Conservation (phyloP, 805 yeast genomes). For the Saccharomycopsis sp. region DNA sequence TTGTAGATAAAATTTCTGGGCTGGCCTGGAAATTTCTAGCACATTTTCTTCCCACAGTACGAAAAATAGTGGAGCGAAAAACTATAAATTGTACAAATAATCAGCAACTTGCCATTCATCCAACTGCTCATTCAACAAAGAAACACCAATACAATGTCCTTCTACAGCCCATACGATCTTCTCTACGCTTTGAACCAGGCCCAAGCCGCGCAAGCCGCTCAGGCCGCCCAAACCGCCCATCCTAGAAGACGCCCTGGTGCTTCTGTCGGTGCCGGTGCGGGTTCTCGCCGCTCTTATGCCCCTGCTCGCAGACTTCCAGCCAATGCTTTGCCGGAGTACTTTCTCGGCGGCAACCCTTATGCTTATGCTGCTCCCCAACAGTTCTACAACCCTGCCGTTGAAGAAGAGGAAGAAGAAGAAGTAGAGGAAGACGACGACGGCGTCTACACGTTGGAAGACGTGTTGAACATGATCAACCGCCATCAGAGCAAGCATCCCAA, state of each 20-base stretch:
- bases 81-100: too few species aligned
- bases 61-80: too few species aligned
- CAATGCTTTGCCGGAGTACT: background rate
- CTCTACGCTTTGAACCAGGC: slow-evolving; percentile 7
- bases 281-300: background rate
- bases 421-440: slow-evolving; percentile 7
- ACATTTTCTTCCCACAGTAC: too few species aligned
- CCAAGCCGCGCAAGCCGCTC: background rate
- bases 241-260: background rate
- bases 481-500: slow-evolving; percentile 15
- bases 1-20: too few species aligned
- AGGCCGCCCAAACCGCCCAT: background rate
- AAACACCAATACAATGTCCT: slow-evolving; percentile 8
- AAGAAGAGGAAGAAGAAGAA: background rate
- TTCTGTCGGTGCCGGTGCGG: background rate
- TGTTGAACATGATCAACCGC: slow-evolving; percentile 17
- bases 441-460: slow-evolving; percentile 19
- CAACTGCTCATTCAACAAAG: too few species aligned
- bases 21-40: too few species aligned
- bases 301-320: background rate
- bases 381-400: background rate
- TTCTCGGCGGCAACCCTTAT: background rate
- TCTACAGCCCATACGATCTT: slow-evolving; percentile 15
- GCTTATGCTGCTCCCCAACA: background rate
- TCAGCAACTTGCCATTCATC: too few species aligned